Evolutionary conservation across 768 basidiomycete species (phyloP), one percentile per base, ranked within the genome.

Genomic region (Erythrobasidium yunnanense): DNA sequence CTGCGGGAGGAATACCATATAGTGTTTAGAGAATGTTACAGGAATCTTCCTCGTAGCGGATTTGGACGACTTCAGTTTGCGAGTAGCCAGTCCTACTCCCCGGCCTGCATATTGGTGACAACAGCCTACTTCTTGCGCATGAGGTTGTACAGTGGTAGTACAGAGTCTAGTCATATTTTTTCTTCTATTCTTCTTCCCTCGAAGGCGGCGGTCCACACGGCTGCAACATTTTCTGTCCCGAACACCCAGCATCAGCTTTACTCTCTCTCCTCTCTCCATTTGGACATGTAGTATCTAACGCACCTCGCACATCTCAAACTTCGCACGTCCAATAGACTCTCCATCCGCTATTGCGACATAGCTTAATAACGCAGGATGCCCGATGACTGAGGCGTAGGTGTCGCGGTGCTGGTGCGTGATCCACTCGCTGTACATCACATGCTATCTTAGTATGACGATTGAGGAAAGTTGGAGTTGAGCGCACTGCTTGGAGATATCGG

Each of bases 271-370:
- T 25, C 49, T 17, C 33, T 30, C 3, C 35, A 20, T 23, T 7
- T 17, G 25, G 23, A 22, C 56, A n/a, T 4, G 53, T 15, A 17
- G 11, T 7, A 15, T 11, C 20, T 32, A 30, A 70, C 78, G 66
- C 66, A 92, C 93, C 86, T 97, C 92, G 0, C 88, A 85, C 85
- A 95, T 86, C 78, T 99, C 93, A 74, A 95, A 96, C 74, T 83
- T 90, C 1, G 85, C 80, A 46, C 95, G 79, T 7, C 88, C 95
- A 60, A 86, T 83, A n/a, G 88, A 81, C 76, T 96, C 91, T 1
- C 90, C 90, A 70, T 99, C 93, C 15, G 92, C 92, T 72, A 97
- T 84, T 1, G 91, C 85, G 50, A 96, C 80, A 75, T 87, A 99
- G 1, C 88, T 88, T 15, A 84, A 79, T 63, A 99, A 78, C 0